These are phyloP conservation scores for Pseudocercospora fuligena DNA, from an alignment of 2,329 filamentous ascomycete species.

Conservation along the genomic window DNA sequence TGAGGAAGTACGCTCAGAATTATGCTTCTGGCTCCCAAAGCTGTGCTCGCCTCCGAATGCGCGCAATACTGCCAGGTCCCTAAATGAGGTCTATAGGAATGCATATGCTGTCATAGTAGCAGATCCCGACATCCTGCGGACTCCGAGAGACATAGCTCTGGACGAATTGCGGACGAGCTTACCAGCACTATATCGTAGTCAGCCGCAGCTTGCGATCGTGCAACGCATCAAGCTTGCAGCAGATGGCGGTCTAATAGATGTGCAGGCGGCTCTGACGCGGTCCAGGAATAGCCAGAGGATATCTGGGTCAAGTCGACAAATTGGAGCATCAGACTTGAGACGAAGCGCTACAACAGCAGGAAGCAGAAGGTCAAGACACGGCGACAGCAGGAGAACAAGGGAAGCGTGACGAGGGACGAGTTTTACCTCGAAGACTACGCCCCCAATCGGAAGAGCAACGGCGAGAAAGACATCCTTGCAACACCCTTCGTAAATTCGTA, in stretches of 20 bases:
- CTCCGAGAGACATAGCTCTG: background rate
- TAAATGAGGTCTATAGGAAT: constrained; percentile 14
- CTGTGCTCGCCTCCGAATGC: constrained; percentile 16
- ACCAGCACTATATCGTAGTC: constrained; percentile 1
- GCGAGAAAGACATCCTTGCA: too few species aligned
- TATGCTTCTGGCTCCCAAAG: constrained; percentile 24
- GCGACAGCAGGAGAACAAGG: background rate
- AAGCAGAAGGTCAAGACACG: background rate
- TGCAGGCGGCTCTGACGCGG: constrained; percentile 2
- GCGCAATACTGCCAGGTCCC: background rate
- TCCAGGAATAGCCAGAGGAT: constrained; percentile 4
- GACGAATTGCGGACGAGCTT: background rate
- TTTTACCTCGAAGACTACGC: too few species aligned
- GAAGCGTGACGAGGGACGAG: background rate
- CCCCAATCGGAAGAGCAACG: too few species aligned
- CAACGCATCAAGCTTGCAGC: background rate
- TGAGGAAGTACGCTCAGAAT: constrained; percentile 19
- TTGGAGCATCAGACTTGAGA: background rate
- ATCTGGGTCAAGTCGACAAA: background rate
- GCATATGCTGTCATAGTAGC: constrained; percentile 20
- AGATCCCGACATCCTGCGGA: constrained; percentile 4
- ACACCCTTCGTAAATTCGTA: background rate
- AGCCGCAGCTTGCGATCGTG: constrained; percentile 8
- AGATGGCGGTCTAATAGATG: background rate
- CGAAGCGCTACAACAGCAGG: constrained; percentile 3